Base-by-base conservation (phyloP, 2,329 filamentous ascomycete genomes). In the Phoma herbarum region DNA sequence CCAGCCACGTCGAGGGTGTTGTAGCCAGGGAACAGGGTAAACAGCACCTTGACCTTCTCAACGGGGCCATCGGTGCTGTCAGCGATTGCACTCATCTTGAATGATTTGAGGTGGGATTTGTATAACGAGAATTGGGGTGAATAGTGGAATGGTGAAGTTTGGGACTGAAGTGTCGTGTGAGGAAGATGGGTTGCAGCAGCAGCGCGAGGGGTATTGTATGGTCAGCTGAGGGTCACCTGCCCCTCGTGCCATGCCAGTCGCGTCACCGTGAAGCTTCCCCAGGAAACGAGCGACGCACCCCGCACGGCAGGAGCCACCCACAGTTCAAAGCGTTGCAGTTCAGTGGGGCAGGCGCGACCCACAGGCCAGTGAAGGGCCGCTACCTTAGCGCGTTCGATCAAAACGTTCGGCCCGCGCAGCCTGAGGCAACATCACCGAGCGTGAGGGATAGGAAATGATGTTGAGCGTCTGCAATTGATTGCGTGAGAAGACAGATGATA, bases 41-140 rank as follows among this genome's bases (percentile, higher is more conserved):
- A 83, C 76, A 88, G 83, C 72, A 87, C 85, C 79, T 86, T 84
- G 81, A 87, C 82, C 74, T 86, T 84, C 78, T 86, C 83, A 78
- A 86, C 82, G 18, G 71, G 73, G 59, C 73, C 74, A 62, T 75
- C 74, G 63, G 68, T 71, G 71, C 68, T 70, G 62, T 74, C 72
- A 59, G 72, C 73, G 68, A 77, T 70, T 75, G 75, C 75, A 77
- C 75, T 77, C 75, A 77, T 77, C 61, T 60, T 77, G 73, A 70
- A 64, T 63, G 69, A 62, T 62, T 57, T 61, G 52, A 44, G 52
- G 46, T 55, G 53, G 59, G 45, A 59, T 60, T 58, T 69, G 50
- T 42, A 57, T 57, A 55, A 55, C 52, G 57, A 58, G 41, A 41
- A 61, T 54, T 62, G 63, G 46, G 60, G 57, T 63, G 60, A 52